Evolutionary conservation across 345 rosid genomes (phyloP).

Genomic region (Linum tenue): DNA sequence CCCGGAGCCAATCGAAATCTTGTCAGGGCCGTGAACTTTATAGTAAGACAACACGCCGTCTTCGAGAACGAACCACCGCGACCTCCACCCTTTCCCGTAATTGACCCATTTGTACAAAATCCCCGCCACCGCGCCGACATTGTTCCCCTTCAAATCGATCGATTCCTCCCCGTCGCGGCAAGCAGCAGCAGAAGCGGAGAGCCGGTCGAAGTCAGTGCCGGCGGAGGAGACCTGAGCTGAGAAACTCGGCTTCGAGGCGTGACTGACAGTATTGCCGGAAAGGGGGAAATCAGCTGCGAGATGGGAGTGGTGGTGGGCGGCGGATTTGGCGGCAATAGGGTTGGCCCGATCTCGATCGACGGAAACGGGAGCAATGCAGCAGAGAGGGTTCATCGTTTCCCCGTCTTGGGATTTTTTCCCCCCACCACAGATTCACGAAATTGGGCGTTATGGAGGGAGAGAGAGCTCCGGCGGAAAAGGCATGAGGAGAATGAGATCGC

Average conservation of each 20-base stretch:
- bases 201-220: slow-evolving; percentile 30
- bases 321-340: slow-evolving; percentile 51
- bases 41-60: slow-evolving; percentile 82
- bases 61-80: slow-evolving; percentile 82
- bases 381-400: slow-evolving; percentile 71
- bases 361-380: slow-evolving; percentile 99
- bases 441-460: background rate
- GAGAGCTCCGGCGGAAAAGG: background rate
- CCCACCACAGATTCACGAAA: too few species aligned
- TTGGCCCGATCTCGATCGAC: slow-evolving; percentile 73
- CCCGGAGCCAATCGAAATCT: slow-evolving; percentile 58
- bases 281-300: slow-evolving; percentile 21
- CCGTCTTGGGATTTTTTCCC: too few species aligned
- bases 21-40: slow-evolving; percentile 89
- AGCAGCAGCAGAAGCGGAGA: slow-evolving; percentile 4
- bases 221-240: slow-evolving; percentile 59
- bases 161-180: slow-evolving; percentile 15
- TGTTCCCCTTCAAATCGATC: slow-evolving; percentile 32
- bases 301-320: slow-evolving; percentile 29
- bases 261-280: background rate
- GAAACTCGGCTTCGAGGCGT: slow-evolving; percentile 23
- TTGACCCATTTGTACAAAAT: slow-evolving; percentile 93
- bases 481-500: background rate
- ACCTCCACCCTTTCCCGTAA: slow-evolving; percentile 92
- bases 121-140: slow-evolving; percentile 55